Base-by-base conservation (phyloP, 768 basidiomycete species). In the Peribolospora kevripleyi region DNA sequence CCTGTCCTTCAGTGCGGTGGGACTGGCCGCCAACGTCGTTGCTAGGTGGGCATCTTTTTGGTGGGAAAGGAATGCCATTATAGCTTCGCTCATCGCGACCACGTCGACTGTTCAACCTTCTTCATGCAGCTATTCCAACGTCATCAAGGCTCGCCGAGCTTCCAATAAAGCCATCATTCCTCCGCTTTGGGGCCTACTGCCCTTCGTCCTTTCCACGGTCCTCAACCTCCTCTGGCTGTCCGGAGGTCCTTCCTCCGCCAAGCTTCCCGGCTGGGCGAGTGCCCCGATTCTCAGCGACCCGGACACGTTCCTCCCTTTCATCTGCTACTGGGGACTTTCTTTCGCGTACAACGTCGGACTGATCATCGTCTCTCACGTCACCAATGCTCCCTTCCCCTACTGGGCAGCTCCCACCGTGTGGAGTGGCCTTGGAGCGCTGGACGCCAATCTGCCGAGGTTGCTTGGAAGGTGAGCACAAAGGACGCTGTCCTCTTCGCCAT, bases 291-390 rank as follows among this genome's bases (percentile, higher is more conserved):
- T 91, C 65, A 71, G 93, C 46, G 72, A 81, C 60, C 82, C 82
- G 1, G 71, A 78, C 1, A 73, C 80, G 37, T 80, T 97, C 64
- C 69, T 95, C 8, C 86, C 88, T 3, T 93, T 90, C 71, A 68
- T 90, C 13, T 81, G 79, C 62, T 80, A 83, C 14, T 97, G 90
- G 88, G 91, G 88, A n/a, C 25, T 56, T 47, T 65, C 67, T 42
- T 70, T 68, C 57, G 65, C 81, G 1, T 70, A 71, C 60, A 68
- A 88, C 65, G 90, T 93, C 43, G 85, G 86, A 8, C 72, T 81
- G 60, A 82, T 97, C 73, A 97, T 95, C 62, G 70, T 93, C 49
- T 84, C 88, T 1, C 93, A 97, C 67, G 78, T 93, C 39, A 88
- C 90, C 52, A 78, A 77, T 59, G 71, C 74, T 48, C 70, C 76